Percentiles rank a stretch among this genome's conserved stretches.
Conservation (phyloP, 148 eudicot genomes). For the Pharnaceum exiguum region DNA sequence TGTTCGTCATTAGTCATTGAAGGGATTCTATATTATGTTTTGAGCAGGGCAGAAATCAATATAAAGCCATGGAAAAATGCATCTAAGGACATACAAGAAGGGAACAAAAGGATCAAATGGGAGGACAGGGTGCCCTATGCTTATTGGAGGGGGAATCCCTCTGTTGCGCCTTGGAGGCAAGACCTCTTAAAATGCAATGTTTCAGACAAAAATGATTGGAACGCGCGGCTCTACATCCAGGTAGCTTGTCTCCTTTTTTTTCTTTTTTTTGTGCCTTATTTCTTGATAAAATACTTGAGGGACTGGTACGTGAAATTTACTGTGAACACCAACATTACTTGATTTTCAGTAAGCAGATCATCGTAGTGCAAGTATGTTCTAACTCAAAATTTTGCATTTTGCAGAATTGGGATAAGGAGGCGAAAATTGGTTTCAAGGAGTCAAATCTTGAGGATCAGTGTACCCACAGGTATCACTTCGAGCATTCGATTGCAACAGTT, state of each 20-base stretch:
- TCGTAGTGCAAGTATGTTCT: too few species aligned
- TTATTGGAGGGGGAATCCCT: slow-evolving; percentile 60
- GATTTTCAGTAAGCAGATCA: too few species aligned
- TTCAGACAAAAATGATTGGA: slow-evolving; percentile 35
- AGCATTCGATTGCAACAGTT: background rate
- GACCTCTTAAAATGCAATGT: slow-evolving; percentile 49
- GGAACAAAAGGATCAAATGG: slow-evolving; percentile 43
- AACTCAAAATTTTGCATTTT: background rate
- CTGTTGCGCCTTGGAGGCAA: slow-evolving; percentile 30
- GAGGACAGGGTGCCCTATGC: slow-evolving; percentile 52
- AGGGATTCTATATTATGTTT: background rate
- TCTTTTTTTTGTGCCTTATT: background rate
- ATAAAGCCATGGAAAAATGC: slow-evolving; percentile 43
- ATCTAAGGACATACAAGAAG: slow-evolving; percentile 39
- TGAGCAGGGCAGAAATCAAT: slow-evolving; percentile 49
- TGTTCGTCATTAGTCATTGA: too few species aligned
- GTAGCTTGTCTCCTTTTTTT: slow-evolving; percentile 7
- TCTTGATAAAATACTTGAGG: background rate
- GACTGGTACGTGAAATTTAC: too few species aligned
- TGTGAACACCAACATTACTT: too few species aligned
- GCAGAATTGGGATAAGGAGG: slow-evolving; percentile 35
- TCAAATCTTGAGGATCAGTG: slow-evolving; percentile 49
- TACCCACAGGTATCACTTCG: slow-evolving; percentile 27
- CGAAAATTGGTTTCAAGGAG: slow-evolving; percentile 31
- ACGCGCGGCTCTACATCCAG: slow-evolving; percentile 43